These are phyloP conservation scores for Boletus subparvulus DNA, from an alignment of 768 basidiomycete species.

Conservation along the genomic window DNA sequence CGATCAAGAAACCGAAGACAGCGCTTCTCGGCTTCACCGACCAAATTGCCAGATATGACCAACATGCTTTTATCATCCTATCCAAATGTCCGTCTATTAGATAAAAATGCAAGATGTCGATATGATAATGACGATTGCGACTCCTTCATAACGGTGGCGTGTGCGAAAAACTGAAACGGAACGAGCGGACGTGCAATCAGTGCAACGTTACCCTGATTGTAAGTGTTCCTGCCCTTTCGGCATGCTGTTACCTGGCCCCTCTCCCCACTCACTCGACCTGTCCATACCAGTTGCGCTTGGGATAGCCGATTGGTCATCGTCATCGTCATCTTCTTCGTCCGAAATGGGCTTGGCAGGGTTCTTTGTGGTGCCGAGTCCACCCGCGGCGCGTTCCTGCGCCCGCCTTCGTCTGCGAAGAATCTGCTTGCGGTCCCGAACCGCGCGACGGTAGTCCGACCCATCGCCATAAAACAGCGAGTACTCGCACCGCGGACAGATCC, in stretches of 20 bases:
- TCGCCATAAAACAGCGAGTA: slow-evolving; percentile 91
- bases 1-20: slow-evolving; percentile 8
- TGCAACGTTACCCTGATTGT: slow-evolving; percentile 23
- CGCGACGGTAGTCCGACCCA: slow-evolving; percentile 60
- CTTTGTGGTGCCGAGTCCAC: slow-evolving; percentile 28
- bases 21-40: slow-evolving; percentile 16
- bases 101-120: slow-evolving; percentile 30
- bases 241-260: slow-evolving; percentile 14
- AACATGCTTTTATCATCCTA: slow-evolving; percentile 24
- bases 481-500: slow-evolving; percentile 94
- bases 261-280: slow-evolving; percentile 16
- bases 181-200: slow-evolving; percentile 8
- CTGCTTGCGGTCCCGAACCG: slow-evolving; percentile 73
- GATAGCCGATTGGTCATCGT: slow-evolving; percentile 11
- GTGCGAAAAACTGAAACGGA: slow-evolving; percentile 10
- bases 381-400: slow-evolving; percentile 66
- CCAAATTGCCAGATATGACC: slow-evolving; percentile 26
- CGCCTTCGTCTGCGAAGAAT: slow-evolving; percentile 68
- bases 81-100: slow-evolving; percentile 39
- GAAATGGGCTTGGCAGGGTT: slow-evolving; percentile 16
- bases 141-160: slow-evolving; percentile 23
- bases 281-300: slow-evolving; percentile 6
- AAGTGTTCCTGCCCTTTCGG: slow-evolving; percentile 18
- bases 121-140: slow-evolving; percentile 23
- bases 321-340: slow-evolving; percentile 27